These are phyloP conservation scores for Penicillium riverlandense DNA, from an alignment of 495 filamentous ascomycete species.

Conservation along the genomic window DNA sequence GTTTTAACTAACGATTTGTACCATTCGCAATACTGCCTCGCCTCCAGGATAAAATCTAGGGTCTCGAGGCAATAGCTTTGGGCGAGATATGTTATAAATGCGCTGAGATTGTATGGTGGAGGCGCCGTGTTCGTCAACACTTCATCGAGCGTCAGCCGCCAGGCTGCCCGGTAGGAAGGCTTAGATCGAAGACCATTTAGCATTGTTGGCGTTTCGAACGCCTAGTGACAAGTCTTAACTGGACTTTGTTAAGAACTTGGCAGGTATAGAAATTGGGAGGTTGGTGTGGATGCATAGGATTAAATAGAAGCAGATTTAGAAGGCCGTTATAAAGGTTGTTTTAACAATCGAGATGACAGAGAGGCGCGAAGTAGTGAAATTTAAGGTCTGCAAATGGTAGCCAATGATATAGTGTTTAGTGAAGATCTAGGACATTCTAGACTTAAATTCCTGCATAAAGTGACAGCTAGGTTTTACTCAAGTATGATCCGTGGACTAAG, in stretches of 20 bases:
- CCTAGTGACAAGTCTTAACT: not conserved
- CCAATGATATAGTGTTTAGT: no score
- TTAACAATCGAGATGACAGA: not conserved
- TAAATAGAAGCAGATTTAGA: not conserved
- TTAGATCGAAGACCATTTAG: not conserved
- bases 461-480: no score
- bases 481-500: no score
- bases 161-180: slow-evolving; percentile 11
- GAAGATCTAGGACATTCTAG: no score
- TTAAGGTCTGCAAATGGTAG: no score
- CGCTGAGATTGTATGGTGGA: slow-evolving; percentile 75
- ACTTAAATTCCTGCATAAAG: no score
- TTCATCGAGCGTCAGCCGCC: slow-evolving; percentile 67
- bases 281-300: not conserved
- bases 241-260: not conserved
- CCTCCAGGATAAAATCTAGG: slow-evolving; percentile 85
- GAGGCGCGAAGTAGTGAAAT: not conserved
- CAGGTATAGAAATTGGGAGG: not conserved
- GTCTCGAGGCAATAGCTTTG: slow-evolving; percentile 90
- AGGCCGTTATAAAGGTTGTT: not conserved
- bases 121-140: slow-evolving; percentile 72
- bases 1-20: not conserved
- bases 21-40: slow-evolving; percentile 30
- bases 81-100: slow-evolving; percentile 83
- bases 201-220: not conserved